These are phyloP conservation scores for Podospora comata DNA, from an alignment of 495 filamentous ascomycete genomes.

Conservation along the genomic window DNA sequence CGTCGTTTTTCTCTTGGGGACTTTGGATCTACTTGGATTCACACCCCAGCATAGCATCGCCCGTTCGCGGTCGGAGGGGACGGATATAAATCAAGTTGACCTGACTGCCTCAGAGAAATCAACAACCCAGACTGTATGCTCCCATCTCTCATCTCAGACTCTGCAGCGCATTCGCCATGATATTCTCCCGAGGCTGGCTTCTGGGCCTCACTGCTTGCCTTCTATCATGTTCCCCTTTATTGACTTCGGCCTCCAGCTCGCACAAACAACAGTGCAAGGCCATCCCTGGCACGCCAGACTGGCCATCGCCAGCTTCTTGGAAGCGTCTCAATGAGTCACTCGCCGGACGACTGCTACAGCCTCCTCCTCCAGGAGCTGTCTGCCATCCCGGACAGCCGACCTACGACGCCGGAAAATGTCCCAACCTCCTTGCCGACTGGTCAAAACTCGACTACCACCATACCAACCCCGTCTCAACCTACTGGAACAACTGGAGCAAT, in stretches of 20 bases:
- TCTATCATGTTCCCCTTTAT: background rate
- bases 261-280: conserved; percentile 33
- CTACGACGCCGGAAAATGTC: conserved; percentile 37
- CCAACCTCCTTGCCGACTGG: conserved; percentile 33
- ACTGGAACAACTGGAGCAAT: conserved; percentile 44
- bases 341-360: conserved; percentile 50
- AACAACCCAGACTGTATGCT: background rate
- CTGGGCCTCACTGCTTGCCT: background rate
- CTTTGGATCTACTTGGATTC: background rate
- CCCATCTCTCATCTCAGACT: background rate
- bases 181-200: conserved; percentile 1
- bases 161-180: background rate
- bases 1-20: background rate
- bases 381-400: conserved; percentile 49
- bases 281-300: conserved; percentile 32
- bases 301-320: conserved; percentile 36
- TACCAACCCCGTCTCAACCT: conserved; percentile 37
- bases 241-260: background rate
- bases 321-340: conserved; percentile 34
- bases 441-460: conserved; percentile 37
- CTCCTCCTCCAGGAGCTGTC: conserved; percentile 51
- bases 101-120: background rate
- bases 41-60: background rate
- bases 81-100: background rate
- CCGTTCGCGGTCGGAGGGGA: background rate